Evolutionary conservation across 352 stramenopile genomes (phyloP), one percentile per base, ranked within the genome.

Genomic region (Pythium sukuiense): DNA sequence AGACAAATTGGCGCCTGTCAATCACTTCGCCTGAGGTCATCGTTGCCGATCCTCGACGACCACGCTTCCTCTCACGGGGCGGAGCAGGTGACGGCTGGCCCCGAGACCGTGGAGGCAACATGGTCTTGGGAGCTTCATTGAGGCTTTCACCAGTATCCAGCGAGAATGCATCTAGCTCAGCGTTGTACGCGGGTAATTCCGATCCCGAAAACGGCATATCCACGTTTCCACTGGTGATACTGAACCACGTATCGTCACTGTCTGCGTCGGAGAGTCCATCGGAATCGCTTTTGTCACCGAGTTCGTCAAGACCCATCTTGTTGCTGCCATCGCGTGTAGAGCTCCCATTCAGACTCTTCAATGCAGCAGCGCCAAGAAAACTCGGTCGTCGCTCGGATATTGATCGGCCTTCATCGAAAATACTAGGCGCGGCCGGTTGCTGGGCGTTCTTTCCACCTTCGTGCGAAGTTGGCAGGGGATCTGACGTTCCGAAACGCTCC

Each of bases 171-270:
- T 73, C 67, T n/a, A 73, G 29, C n/a, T 68, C 60, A 9, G 58
- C 26, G 12, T 18, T 12, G 39, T 35, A 27, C 20, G 49, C 9
- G 2, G 45, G 52, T 11, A 33, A 32, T 9, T 61, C 55, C 26
- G 16, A 20, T 27, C 49, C 30, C 26, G 61, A 29, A 16, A 56
- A 55, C 1, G 54, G 27, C 32, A 57, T 26, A 55, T 90, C 83
- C 27, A 83, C 58, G 32, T 83, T 90, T 16, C 80, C 83, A 50
- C 81, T 92, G 14, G 85, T 79, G 54, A 96, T 91, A 46, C 88
- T 96, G 66, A 96, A 96, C 88, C 88, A 96, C 0, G 88, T 95
- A 52, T 96, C 88, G 59, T 96, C 88, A 76, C 88, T 96, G 33
- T 82, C 81, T 48, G 85, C 82, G 62, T 85, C 91, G 24, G 86